Percentiles rank a stretch among this genome's conserved stretches.
phyloP scores from a whole-genome alignment of 805 yeast genomes.

The Starmerella floricola region DNA sequence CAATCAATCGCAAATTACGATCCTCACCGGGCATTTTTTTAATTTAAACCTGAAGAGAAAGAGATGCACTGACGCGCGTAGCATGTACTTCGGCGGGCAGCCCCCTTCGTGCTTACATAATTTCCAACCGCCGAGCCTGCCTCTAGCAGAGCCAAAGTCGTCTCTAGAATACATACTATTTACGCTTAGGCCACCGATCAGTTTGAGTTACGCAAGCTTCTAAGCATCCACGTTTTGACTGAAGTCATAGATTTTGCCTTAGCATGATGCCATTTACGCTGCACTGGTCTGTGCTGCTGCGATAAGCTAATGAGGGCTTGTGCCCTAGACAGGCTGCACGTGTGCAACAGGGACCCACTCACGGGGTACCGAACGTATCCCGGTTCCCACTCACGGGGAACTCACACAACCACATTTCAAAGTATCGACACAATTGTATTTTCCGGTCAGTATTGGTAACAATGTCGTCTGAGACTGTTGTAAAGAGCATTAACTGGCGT shows the following conservation, averaged over 20 bases:
- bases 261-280: too few relatives aligned
- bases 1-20: slow-evolving; percentile 25
- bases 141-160: too few relatives aligned
- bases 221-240: too few relatives aligned
- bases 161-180: too few relatives aligned
- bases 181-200: too few relatives aligned
- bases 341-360: slow-evolving; percentile 1
- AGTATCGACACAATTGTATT: slow-evolving; percentile 2
- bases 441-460: slow-evolving; percentile 23
- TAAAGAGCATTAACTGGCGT: slow-evolving; percentile 98
- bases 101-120: too few relatives aligned
- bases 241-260: too few relatives aligned
- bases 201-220: too few relatives aligned
- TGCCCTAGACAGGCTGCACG: slow-evolving; percentile 3
- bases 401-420: not conserved
- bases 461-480: slow-evolving; percentile 59
- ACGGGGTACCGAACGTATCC: not conserved
- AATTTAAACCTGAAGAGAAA: slow-evolving; percentile 18
- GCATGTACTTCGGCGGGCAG: not conserved
- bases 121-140: too few relatives aligned
- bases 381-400: slow-evolving; percentile 7
- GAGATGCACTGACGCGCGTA: not conserved
- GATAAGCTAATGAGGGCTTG: slow-evolving; percentile 8
- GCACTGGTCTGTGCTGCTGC: too few relatives aligned
- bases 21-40: slow-evolving; percentile 23